phyloP scores from a whole-genome alignment of 306 rosid species.

The Sechiopsis laciniata region DNA sequence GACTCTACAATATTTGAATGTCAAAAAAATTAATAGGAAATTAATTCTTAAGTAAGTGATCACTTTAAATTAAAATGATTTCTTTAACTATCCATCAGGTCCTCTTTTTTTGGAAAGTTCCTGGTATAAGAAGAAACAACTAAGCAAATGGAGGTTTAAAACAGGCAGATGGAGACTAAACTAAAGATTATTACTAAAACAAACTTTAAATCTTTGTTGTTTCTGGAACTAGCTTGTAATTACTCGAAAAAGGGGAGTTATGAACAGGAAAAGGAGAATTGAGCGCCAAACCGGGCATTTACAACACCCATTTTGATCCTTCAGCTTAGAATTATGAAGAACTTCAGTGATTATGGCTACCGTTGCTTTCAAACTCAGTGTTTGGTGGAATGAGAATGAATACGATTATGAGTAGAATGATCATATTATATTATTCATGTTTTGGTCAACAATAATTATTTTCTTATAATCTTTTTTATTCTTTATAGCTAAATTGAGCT shows the following conservation, averaged over 20 bases:
- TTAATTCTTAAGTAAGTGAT: too few species aligned
- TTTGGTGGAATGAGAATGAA: too few species aligned
- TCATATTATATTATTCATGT: too few species aligned
- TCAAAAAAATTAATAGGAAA: too few species aligned
- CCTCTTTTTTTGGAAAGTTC: conserved; percentile 64
- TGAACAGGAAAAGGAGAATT: conserved; percentile 23
- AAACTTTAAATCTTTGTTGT: not conserved
- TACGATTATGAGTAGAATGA: too few species aligned
- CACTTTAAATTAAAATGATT: conserved; percentile 27
- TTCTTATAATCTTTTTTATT: too few species aligned
- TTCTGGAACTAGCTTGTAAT: not conserved
- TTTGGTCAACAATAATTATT: too few species aligned
- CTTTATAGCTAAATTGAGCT: too few species aligned
- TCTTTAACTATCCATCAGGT: conserved; percentile 53
- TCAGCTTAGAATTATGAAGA: not conserved
- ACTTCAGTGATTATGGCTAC: too few species aligned
- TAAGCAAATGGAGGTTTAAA: conserved; percentile 15
- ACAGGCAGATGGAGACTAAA: not conserved
- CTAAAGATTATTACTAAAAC: conserved; percentile 19
- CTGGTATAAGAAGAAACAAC: conserved; percentile 34
- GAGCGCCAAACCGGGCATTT: conserved; percentile 28
- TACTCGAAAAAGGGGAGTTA: conserved; percentile 16
- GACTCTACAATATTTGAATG: too few species aligned
- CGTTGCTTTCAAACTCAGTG: too few species aligned
- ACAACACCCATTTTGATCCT: conserved; percentile 25